Percentiles rank a stretch among this genome's conserved stretches.
phyloP scores from a whole-genome alignment of 2,329 filamentous ascomycete species.

The Epichloe typhina region DNA sequence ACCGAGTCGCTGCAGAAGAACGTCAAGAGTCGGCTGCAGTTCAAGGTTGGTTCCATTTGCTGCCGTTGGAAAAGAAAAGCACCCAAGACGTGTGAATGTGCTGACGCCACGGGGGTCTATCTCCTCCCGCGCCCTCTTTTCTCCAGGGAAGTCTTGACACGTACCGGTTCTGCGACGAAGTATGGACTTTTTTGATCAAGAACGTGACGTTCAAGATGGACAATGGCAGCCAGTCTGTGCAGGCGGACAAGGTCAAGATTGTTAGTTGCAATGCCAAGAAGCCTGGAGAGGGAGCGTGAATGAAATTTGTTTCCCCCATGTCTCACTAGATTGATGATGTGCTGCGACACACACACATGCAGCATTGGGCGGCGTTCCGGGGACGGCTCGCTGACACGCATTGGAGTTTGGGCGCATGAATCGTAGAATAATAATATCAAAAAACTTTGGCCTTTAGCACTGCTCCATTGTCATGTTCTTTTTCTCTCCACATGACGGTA shows the following conservation, averaged over 20 bases:
- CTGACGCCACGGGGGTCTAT: background rate
- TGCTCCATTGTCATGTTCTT: no score
- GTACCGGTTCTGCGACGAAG: constrained; percentile 98
- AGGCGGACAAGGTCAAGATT: constrained; percentile 92
- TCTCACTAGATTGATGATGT: no score
- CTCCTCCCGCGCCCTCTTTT: background rate
- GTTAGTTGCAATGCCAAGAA: constrained; percentile 92
- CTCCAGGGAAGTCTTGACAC: constrained; percentile 84
- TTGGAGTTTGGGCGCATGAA: background rate
- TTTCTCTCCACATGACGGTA: background rate
- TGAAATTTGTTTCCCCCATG: no score
- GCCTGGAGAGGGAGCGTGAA: constrained; percentile 25
- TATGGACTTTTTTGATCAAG: constrained; percentile 98
- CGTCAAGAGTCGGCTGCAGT: constrained; percentile 80
- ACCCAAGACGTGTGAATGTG: background rate
- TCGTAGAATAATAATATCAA: no score
- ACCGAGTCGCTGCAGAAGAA: constrained; percentile 84
- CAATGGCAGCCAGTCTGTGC: constrained; percentile 55
- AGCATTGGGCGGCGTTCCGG: constrained; percentile 10
- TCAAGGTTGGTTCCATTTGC: constrained; percentile 56
- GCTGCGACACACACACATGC: background rate
- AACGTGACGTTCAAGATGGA: constrained; percentile 99
- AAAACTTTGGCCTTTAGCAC: no score
- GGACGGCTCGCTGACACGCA: background rate
- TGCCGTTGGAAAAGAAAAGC: no score